phyloP scores from a whole-genome alignment of 2,329 filamentous ascomycete species.

The Didymella pomorum region DNA sequence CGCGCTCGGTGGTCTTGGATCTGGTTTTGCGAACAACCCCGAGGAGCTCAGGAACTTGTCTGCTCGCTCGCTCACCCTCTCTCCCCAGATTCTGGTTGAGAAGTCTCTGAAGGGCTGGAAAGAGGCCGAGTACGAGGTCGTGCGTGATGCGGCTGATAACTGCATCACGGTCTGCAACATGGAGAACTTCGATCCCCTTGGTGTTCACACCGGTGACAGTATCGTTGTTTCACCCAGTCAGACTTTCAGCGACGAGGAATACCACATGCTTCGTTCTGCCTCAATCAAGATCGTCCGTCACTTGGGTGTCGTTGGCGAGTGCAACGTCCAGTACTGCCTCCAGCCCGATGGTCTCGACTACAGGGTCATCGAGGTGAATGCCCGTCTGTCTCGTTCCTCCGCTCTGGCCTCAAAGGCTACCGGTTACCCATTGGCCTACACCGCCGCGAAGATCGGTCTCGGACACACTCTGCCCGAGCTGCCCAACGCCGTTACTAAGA shows the following conservation, averaged over 20 bases:
- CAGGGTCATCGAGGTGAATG: slow-evolving; percentile 98
- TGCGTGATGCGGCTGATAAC: slow-evolving; percentile 96
- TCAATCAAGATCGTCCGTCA: slow-evolving; percentile 99
- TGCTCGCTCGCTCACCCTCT: slow-evolving; percentile 88
- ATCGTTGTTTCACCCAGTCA: slow-evolving; percentile 98
- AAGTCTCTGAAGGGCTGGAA: slow-evolving; percentile 99
- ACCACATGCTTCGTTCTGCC: slow-evolving; percentile 97
- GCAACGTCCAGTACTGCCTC: slow-evolving; percentile 97
- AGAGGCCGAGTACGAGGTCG: slow-evolving; percentile 98
- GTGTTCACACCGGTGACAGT: slow-evolving; percentile 97
- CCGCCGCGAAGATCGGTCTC: slow-evolving; percentile 96
- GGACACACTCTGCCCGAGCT: slow-evolving; percentile 95
- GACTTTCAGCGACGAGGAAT: slow-evolving; percentile 97
- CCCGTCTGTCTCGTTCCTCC: slow-evolving; percentile 95
- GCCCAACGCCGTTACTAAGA: slow-evolving; percentile 97
- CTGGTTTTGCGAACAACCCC: slow-evolving; percentile 91
- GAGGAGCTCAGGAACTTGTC: slow-evolving; percentile 95
- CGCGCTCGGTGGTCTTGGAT: slow-evolving; percentile 93
- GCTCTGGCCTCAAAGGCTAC: slow-evolving; percentile 97
- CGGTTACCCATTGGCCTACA: slow-evolving; percentile 96
- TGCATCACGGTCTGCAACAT: slow-evolving; percentile 99
- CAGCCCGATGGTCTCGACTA: slow-evolving; percentile 98
- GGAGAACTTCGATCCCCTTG: slow-evolving; percentile 98
- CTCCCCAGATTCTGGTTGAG: slow-evolving; percentile 96
- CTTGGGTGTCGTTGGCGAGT: slow-evolving; percentile 96